Evolutionary conservation across 2,329 filamentous ascomycete species (phyloP), one percentile per base, ranked within the genome.

Genomic region (Pseudocercospora ulei): DNA sequence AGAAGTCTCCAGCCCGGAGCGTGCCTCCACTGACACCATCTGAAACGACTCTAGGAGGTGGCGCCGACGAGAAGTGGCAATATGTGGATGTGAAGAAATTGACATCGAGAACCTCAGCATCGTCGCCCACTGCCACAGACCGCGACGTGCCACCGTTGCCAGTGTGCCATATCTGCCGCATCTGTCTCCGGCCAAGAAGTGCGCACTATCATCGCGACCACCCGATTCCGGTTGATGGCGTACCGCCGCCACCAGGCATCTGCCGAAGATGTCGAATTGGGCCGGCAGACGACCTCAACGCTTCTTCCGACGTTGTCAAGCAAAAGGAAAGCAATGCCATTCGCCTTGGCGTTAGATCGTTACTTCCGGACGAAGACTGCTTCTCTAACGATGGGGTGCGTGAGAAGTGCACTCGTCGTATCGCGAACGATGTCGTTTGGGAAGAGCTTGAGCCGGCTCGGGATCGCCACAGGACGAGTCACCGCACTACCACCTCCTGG

Each of bases 81-180:
- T 33, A 33, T 19, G 18, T 11, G 11, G 16, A 33, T 11, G 11
- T 33, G 17, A 33, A 33, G 30, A 33, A 23, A n/a, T n/a, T n/a
- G 12, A 11, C 26, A n/a, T 42, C 30, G 5, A 33, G 6, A 7
- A 33, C 17, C 18, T 19, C 18, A 33, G 11, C 30, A 12, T 16
- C 17, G 6, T 20, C 17, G 6, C 9, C 14, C 13, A 11, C 30
- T 12, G 11, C 30, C 18, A 9, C 18, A 22, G 30, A 14, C 6
- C 8, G 13, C 11, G 35, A 44, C 33, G 41, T 56, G 11, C 54
- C 54, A 13, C 49, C 54, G 5, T 46, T 59, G 7, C 54, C 51
- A 2, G 41, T 58, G 30, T 57, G 56, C 36, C 58, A 61, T 45
- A 54, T 59, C 35, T 61, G 57, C 43, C 51, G 55, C 33, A 48